Evolutionary conservation across 1,284 basidiomycete species (phyloP).

Genomic region (Lignosus rhinocerotis): DNA sequence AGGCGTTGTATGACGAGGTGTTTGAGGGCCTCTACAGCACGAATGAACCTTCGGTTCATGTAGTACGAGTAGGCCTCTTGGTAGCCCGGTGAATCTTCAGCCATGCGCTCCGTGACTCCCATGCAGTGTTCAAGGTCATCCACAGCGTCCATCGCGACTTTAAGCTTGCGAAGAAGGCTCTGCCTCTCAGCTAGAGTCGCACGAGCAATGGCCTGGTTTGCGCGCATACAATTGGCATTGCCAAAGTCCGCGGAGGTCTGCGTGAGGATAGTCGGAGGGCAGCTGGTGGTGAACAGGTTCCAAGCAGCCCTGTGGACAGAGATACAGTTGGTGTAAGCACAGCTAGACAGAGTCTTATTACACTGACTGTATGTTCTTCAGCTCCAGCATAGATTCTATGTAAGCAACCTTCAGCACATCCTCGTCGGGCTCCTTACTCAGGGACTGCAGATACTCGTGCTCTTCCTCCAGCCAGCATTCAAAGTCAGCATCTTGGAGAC

Average conservation of each 20-base stretch:
- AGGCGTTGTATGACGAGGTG: slow-evolving; percentile 8
- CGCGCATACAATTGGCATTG: slow-evolving; percentile 9
- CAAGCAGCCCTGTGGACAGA: neutral
- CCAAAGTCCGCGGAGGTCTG: too few species aligned
- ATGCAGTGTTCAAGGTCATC: neutral
- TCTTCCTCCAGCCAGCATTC: slow-evolving; percentile 26
- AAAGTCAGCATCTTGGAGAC: slow-evolving; percentile 12
- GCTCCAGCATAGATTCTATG: slow-evolving; percentile 5
- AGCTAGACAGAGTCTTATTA: neutral
- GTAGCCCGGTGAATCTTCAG: neutral
- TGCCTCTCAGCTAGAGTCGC: neutral
- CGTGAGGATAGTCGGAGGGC: too few species aligned
- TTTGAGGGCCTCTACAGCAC: slow-evolving; percentile 7
- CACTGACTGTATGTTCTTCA: slow-evolving; percentile 1
- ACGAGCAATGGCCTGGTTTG: neutral
- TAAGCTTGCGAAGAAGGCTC: neutral
- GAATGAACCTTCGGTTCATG: neutral
- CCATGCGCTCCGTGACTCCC: neutral
- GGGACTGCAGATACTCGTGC: slow-evolving; percentile 21
- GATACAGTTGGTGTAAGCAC: neutral
- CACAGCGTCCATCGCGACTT: neutral
- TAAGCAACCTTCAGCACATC: slow-evolving; percentile 9
- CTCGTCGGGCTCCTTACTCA: slow-evolving; percentile 14
- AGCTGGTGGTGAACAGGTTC: neutral
- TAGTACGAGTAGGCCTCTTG: neutral